Evolutionary conservation across 176 grass and related monocot genomes (phyloP).

Genomic region (Oryza australiensis): DNA sequence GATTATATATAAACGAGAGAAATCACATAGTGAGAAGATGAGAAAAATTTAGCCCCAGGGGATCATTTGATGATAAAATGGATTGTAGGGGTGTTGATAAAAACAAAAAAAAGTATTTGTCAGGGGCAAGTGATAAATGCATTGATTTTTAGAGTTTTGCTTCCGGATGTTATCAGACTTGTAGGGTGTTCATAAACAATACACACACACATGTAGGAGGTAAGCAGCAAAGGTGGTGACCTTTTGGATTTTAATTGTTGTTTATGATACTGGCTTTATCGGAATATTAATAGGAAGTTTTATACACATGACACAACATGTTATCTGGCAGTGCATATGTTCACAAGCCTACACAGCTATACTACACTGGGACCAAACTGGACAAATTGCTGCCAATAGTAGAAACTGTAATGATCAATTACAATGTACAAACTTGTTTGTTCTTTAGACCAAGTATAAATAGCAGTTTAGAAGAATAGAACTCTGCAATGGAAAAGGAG

Average conservation of each 20-base stretch:
- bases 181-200: no score
- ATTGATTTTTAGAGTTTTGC: not conserved
- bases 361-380: not conserved
- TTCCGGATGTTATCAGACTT: not conserved
- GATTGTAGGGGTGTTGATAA: not conserved
- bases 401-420: not conserved
- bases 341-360: not conserved
- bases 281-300: not conserved
- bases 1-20: not conserved
- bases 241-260: not conserved
- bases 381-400: not conserved
- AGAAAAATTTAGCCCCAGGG: not conserved
- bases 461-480: not conserved
- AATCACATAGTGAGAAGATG: not conserved
- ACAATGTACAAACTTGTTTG: not conserved
- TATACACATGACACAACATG: not conserved
- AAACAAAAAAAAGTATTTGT: not conserved
- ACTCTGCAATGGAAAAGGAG: not conserved
- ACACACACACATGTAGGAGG: no score
- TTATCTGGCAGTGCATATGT: not conserved
- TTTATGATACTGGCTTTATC: not conserved
- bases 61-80: not conserved
- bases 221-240: not conserved
- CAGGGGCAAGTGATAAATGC: not conserved
- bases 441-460: not conserved